Evolutionary conservation across 306 rosid species (phyloP).

Genomic region (Cicer pinnatifidum): DNA sequence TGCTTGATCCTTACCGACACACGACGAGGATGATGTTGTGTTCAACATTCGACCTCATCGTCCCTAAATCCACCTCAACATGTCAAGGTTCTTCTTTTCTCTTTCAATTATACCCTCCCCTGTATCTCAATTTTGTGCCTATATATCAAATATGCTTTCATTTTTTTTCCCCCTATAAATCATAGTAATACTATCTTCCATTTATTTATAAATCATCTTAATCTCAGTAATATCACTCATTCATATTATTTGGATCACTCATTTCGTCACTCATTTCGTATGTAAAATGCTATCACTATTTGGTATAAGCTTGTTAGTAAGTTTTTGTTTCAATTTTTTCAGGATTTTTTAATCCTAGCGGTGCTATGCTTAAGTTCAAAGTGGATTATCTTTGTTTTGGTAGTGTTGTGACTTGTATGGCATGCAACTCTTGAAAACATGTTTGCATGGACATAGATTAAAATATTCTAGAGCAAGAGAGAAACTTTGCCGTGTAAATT

Average conservation of each 20-base stretch:
- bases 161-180: background rate
- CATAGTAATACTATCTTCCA: background rate
- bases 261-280: background rate
- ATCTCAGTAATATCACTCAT: conserved; percentile 14
- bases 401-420: background rate
- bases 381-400: conserved; percentile 5
- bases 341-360: conserved; percentile 1
- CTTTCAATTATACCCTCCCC: background rate
- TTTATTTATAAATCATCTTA: background rate
- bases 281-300: background rate
- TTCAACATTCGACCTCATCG: conserved; percentile 31
- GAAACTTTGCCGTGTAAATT: conserved; percentile 2
- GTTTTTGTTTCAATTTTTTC: background rate
- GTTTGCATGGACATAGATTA: conserved; percentile 9
- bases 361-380: background rate
- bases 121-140: background rate
- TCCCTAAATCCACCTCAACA: conserved; percentile 38
- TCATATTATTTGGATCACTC: conserved; percentile 12
- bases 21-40: conserved; percentile 45
- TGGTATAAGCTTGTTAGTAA: background rate
- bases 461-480: conserved; percentile 2
- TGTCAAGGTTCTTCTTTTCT: conserved; percentile 56
- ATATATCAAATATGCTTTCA: background rate
- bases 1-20: conserved; percentile 32
- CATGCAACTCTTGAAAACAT: background rate